Evolutionary conservation across 768 basidiomycete genomes (phyloP).

Genomic region (Russula brevipes): DNA sequence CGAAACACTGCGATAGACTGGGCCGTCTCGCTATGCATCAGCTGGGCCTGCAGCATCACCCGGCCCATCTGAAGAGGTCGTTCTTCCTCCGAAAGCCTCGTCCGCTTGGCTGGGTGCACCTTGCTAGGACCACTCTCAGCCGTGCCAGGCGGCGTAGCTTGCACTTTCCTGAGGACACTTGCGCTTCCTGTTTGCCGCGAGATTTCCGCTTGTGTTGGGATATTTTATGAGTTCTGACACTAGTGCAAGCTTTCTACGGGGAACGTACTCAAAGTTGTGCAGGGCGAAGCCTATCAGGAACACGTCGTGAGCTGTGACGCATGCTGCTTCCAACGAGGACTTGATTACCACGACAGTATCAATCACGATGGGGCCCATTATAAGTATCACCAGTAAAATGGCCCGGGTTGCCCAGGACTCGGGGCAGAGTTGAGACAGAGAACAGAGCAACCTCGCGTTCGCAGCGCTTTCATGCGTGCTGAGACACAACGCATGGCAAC

Average conservation of each 20-base stretch:
- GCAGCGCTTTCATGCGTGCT: too few species aligned
- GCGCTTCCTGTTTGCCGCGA: background rate
- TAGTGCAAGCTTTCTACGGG: background rate
- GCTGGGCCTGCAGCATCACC: background rate
- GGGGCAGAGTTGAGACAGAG: too few species aligned
- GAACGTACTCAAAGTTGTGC: constrained; percentile 5
- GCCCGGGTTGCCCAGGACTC: too few species aligned
- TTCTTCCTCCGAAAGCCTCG: background rate
- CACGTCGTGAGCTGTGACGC: too few species aligned
- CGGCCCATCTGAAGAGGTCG: background rate
- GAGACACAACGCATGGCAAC: too few species aligned
- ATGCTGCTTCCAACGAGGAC: too few species aligned
- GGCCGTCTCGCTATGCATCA: background rate
- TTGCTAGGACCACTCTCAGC: background rate
- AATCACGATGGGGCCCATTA: too few species aligned
- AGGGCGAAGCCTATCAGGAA: too few species aligned
- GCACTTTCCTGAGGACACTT: background rate
- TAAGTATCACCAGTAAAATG: too few species aligned
- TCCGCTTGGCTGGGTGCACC: background rate
- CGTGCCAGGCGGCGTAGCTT: background rate
- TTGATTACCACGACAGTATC: too few species aligned
- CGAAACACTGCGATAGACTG: too few species aligned
- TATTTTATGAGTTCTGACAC: background rate
- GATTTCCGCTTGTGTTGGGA: background rate
- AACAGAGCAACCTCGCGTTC: too few species aligned